Evolutionary conservation across 2,329 filamentous ascomycete genomes (phyloP).

Genomic region (Acrocalymma vagum): DNA sequence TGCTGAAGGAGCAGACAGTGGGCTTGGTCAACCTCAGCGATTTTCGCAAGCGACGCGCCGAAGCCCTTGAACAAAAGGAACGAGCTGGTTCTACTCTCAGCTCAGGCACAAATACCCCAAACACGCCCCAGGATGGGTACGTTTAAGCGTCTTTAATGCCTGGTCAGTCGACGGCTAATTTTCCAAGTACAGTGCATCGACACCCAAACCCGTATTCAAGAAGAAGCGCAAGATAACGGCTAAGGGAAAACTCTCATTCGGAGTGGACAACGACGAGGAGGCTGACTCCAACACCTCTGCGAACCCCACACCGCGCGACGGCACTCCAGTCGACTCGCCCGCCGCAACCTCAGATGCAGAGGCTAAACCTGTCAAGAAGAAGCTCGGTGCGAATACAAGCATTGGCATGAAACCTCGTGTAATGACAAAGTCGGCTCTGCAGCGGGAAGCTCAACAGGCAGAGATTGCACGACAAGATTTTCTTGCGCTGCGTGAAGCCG

Average conservation of each 20-base stretch:
- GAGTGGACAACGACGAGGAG: conserved; percentile 71
- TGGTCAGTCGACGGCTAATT: conserved; percentile 58
- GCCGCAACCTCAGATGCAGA: conserved; percentile 40
- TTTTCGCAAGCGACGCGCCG: conserved; percentile 93
- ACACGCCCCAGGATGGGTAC: conserved; percentile 69
- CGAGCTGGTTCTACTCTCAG: conserved; percentile 75
- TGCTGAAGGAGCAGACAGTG: conserved; percentile 85
- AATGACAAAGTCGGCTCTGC: conserved; percentile 77
- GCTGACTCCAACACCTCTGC: conserved; percentile 55
- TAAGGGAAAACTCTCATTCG: conserved; percentile 74
- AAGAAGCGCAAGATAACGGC: conserved; percentile 63
- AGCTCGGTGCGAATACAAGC: conserved; percentile 68
- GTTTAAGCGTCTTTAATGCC: conserved; percentile 26
- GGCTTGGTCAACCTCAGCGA: conserved; percentile 92
- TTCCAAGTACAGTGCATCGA: conserved; percentile 65
- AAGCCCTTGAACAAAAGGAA: conserved; percentile 91
- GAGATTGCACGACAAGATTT: conserved; percentile 83
- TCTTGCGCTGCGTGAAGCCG: conserved; percentile 79
- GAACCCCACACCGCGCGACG: conserved; percentile 49
- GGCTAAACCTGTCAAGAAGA: conserved; percentile 53
- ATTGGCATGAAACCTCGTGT: conserved; percentile 71
- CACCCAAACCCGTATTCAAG: conserved; percentile 60
- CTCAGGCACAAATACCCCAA: conserved; percentile 62
- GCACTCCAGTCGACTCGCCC: conserved; percentile 48
- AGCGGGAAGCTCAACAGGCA: conserved; percentile 80